Base-by-base conservation (phyloP, 1,139 yeast genomes). In the Diutina pseudorugosa region DNA sequence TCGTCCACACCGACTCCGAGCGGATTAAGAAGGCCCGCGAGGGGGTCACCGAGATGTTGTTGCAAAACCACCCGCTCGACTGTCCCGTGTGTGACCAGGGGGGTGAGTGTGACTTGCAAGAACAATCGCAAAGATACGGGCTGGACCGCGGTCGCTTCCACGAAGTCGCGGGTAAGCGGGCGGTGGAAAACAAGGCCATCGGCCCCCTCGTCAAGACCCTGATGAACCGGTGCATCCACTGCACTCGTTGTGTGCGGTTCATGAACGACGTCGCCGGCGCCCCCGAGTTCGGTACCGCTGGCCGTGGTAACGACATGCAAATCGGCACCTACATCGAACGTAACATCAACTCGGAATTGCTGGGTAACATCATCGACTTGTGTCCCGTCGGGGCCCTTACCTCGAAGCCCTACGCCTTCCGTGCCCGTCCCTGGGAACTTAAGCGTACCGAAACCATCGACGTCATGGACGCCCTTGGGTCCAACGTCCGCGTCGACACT, bases 81-180 rank as follows among this genome's bases (percentile, higher is more conserved):
- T 88, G 95, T 71, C 96, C 95, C 43, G 85, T 88, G 53, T 88
- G 96, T 70, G 96, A 88, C 70, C 95, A 88, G 71, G 96, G 95
- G 71, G 95, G 95, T 60, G 96, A 88, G 67, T 88, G 96, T 74
- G 96, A 88, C 66, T 77, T 88, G 61, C 96, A 88, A 71, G 95
- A 88, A 65, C 95, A 88, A 72, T 77, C 90, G 30, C 75, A 84
- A 68, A 80, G 94, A 67, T 85, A 85, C 65, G 96, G 96, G 55
- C 71, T 85, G 53, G 96, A 88, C 69, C 80, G 95, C 60, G 95
- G 95, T 60, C 79, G 96, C 68, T 88, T 85, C 71, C 69, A 75
- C 57, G 96, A 88, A 69, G 78, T 86, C 55, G 76, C 79, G 53
- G 96, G 96, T 64, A 88, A 88, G 71, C 79, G 96, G 65, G 95